Evolutionary conservation across 768 basidiomycete species (phyloP).

Genomic region (Rhizopogon salebrosus): DNA sequence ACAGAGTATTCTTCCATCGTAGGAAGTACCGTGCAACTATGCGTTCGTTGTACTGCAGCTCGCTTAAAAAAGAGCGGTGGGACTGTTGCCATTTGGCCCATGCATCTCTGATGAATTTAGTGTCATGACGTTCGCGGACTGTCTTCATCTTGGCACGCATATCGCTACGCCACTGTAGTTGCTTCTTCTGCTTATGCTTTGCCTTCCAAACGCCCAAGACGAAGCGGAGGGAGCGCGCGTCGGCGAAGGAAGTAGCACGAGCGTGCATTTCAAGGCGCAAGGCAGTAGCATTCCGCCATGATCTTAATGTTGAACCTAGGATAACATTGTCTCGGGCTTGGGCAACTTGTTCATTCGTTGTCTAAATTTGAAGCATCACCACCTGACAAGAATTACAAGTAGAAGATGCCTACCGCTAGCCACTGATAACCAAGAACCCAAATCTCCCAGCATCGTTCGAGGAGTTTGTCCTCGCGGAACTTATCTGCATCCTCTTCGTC

Average conservation of each 20-base stretch:
- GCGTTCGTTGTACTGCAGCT: slow-evolving; percentile 43
- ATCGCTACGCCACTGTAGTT: slow-evolving; percentile 56
- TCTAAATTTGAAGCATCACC: slow-evolving; percentile 37
- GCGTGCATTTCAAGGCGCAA: slow-evolving; percentile 34
- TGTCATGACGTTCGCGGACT: slow-evolving; percentile 52
- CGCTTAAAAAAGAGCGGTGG: slow-evolving; percentile 45
- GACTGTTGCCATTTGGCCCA: slow-evolving; percentile 67
- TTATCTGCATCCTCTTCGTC: slow-evolving; percentile 69
- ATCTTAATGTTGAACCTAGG: slow-evolving; percentile 51
- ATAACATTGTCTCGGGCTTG: slow-evolving; percentile 65
- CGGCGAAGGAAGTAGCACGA: slow-evolving; percentile 39
- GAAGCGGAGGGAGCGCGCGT: slow-evolving; percentile 38
- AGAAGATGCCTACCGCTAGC: slow-evolving; percentile 55
- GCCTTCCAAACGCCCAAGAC: slow-evolving; percentile 49
- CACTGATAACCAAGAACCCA: slow-evolving; percentile 71
- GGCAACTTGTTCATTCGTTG: slow-evolving; percentile 63
- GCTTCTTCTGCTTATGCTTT: slow-evolving; percentile 49
- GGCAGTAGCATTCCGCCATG: slow-evolving; percentile 48
- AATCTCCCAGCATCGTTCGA: slow-evolving; percentile 69
- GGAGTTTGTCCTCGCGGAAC: slow-evolving; percentile 56
- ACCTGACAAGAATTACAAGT: slow-evolving; percentile 10
- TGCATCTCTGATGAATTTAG: slow-evolving; percentile 46
- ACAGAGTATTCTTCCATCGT: slow-evolving; percentile 49
- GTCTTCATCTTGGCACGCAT: slow-evolving; percentile 70
- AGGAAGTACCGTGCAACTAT: slow-evolving; percentile 39